Conservation (phyloP, 495 filamentous ascomycete genomes). For the Sphaerosporella brunnea region DNA sequence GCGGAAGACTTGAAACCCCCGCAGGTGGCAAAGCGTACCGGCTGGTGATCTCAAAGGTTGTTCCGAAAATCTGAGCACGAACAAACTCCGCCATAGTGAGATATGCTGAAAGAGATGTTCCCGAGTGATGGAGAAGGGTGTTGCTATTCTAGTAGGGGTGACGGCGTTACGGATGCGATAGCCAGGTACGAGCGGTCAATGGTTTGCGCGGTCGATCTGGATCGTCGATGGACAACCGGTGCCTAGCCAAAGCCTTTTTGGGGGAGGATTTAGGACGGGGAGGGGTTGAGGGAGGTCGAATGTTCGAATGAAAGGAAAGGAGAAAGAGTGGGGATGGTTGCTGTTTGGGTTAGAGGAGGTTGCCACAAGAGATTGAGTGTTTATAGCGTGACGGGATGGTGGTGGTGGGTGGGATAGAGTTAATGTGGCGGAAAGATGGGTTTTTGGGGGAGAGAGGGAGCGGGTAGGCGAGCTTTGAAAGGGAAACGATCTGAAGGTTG, state of each 20-base stretch:
- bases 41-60: slow-evolving; percentile 98
- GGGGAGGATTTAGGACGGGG: background rate
- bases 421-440: background rate
- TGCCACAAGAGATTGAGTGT: background rate
- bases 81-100: slow-evolving; percentile 78
- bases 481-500: background rate
- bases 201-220: too few species aligned
- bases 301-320: background rate
- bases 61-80: slow-evolving; percentile 96
- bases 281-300: background rate
- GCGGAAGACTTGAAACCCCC: background rate
- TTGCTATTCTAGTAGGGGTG: background rate
- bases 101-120: background rate
- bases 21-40: slow-evolving; percentile 39
- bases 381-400: background rate
- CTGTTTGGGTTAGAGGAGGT: background rate
- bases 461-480: background rate
- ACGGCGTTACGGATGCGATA: background rate
- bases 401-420: background rate
- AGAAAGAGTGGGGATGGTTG: background rate
- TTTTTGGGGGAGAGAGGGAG: background rate
- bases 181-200: too few species aligned
- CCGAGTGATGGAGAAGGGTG: background rate
- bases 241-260: background rate
- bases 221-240: background rate